Base-by-base conservation (phyloP, 495 filamentous ascomycete species). In the Penicillium egyptiacum region DNA sequence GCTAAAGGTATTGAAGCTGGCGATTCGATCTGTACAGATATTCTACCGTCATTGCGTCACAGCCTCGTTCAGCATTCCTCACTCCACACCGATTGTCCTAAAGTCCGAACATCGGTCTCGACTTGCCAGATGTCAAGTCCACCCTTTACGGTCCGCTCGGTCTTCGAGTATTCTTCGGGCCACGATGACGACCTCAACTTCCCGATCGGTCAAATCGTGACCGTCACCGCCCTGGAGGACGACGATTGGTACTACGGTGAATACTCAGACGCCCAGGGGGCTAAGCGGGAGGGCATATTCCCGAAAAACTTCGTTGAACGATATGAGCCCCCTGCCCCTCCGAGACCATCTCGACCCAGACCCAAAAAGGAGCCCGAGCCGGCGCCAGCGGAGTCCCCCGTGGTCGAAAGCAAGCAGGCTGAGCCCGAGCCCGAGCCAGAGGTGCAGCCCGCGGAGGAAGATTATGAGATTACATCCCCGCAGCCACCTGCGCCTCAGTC, bases 111-210 rank as follows among this genome's bases (percentile, higher is more conserved):
- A 56, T 64, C 51, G 61, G 60, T 61, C 49, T 58, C 60, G 53
- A 62, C 58, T 65, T 67, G 57, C 71, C 82, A 76, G 70, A 96
- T 94, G 90, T 79, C 88, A 69, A 77, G 71, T 62, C 83, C 84
- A 61, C 87, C 88, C 54, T 97, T 98, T 77, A 96, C 88, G 73
- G 94, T 98, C 75, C 94, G 90, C 81, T 90, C 93, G 57, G 74
- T 98, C 64, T 98, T 88, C 77, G 92, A 98, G 68, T 98, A 98
- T 74, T 75, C 77, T 64, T 98, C 95, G 58, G 78, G 76, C 58
- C 92, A 98, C 71, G 91, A 96, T 61, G 94, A 98, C 73, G 94
- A 98, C 76, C 88, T 98, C 52, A 86, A 82, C 64, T 98, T 98
- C 70, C 68, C 81, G 33, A 79, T 83, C 65, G 90, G 92, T 56